These are phyloP conservation scores for Annulohypoxylon nitens DNA, from an alignment of 495 filamentous ascomycete species.

Conservation along the genomic window DNA sequence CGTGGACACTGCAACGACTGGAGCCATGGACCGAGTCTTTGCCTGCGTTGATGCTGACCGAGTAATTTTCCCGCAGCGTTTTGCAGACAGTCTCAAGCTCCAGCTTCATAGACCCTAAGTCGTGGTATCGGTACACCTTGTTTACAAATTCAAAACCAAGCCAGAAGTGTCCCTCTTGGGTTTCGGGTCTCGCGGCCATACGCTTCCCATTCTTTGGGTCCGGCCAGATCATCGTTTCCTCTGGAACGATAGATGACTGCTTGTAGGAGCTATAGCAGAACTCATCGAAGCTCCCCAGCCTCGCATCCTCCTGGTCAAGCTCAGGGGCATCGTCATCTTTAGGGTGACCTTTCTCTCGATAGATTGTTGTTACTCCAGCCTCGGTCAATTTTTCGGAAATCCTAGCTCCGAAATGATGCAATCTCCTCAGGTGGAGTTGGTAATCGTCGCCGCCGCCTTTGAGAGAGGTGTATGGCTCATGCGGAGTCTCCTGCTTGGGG, in stretches of 20 bases:
- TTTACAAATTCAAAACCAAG: conserved; percentile 41
- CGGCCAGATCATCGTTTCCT: conserved; percentile 44
- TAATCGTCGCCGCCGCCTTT: conserved; percentile 4
- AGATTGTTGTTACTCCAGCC: conserved; percentile 14
- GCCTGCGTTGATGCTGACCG: conserved; percentile 34
- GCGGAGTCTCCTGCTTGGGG: background rate
- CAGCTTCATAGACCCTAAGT: conserved; percentile 21
- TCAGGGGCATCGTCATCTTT: conserved; percentile 12
- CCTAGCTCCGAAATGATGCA: conserved; percentile 26
- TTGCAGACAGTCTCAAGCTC: conserved; percentile 29
- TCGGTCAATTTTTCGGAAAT: conserved; percentile 25
- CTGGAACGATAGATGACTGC: conserved; percentile 25
- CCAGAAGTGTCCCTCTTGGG: conserved; percentile 32
- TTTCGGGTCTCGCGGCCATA: conserved; percentile 37
- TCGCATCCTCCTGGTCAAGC: background rate
- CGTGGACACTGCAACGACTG: conserved; percentile 33
- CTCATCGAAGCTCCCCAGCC: conserved; percentile 29
- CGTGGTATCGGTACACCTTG: conserved; percentile 27
- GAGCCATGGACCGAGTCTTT: conserved; percentile 27
- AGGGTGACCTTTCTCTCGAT: conserved; percentile 32
- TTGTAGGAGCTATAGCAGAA: conserved; percentile 36
- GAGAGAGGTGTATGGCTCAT: conserved; percentile 24
- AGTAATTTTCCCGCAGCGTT: conserved; percentile 25
- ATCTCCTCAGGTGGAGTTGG: conserved; percentile 28
- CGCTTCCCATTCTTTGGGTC: conserved; percentile 26